phyloP scores from a whole-genome alignment of 495 filamentous ascomycete genomes.

The Talaromyces liani region DNA sequence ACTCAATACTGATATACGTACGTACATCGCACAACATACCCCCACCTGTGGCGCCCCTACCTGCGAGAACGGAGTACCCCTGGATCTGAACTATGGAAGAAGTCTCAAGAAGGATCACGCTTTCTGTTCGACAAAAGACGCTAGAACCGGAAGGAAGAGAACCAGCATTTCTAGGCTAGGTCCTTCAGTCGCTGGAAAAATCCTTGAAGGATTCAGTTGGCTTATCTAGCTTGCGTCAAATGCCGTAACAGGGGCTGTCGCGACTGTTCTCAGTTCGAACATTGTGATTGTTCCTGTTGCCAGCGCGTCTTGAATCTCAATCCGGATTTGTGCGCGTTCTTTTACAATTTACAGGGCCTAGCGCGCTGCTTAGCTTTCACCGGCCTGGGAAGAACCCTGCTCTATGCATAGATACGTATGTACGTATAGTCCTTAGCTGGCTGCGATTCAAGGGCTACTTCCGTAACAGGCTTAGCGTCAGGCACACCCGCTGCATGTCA shows the following conservation, averaged over 20 bases:
- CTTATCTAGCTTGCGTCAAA: not conserved
- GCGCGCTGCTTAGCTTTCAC: not conserved
- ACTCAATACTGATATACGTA: not conserved
- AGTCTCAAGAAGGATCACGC: not conserved
- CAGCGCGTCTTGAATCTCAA: too few species aligned
- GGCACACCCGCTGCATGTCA: not conserved
- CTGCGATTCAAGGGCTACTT: not conserved
- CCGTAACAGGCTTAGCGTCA: not conserved
- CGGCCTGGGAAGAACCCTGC: not conserved
- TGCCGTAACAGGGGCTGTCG: not conserved
- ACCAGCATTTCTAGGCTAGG: not conserved
- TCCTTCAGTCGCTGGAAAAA: not conserved
- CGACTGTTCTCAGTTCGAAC: too few species aligned
- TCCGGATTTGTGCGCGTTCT: too few species aligned
- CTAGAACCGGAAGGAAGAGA: not conserved
- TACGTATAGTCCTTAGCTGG: too few species aligned
- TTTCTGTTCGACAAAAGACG: not conserved
- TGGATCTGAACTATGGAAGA: not conserved
- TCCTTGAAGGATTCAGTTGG: not conserved
- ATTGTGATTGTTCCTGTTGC: too few species aligned
- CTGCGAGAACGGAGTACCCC: not conserved
- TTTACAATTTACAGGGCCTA: too few species aligned
- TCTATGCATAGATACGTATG: not conserved
- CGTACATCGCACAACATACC: not conserved
- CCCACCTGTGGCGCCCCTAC: not conserved